Evolutionary conservation across 2,329 filamentous ascomycete genomes (phyloP).

Genomic region (Ceratocystis cubensis): DNA sequence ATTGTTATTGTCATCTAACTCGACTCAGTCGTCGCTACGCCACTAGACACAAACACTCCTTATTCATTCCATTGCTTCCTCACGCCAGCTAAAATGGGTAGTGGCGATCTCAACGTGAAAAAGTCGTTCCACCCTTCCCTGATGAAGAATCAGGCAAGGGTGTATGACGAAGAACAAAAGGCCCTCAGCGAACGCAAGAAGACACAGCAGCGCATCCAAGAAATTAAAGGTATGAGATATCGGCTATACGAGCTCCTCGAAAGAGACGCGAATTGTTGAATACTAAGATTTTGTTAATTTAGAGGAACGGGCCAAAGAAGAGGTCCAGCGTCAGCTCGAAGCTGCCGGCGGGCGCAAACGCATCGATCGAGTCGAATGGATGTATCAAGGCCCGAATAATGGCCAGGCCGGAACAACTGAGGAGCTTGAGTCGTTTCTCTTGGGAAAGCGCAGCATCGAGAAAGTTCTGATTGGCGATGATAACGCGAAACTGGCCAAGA

Average conservation of each 20-base stretch:
- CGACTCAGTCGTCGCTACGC: too few species aligned
- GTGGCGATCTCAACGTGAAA: slow-evolving; percentile 89
- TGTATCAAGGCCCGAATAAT: slow-evolving; percentile 80
- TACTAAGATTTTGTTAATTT: background rate
- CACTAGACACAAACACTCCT: background rate
- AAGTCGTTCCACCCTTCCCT: slow-evolving; percentile 89
- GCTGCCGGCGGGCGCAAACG: slow-evolving; percentile 71
- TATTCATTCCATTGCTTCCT: background rate
- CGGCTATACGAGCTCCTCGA: background rate
- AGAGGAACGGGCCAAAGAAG: slow-evolving; percentile 84
- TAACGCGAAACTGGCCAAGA: slow-evolving; percentile 67
- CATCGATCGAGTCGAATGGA: slow-evolving; percentile 85
- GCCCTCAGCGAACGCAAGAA: slow-evolving; percentile 90
- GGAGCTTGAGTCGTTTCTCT: slow-evolving; percentile 83
- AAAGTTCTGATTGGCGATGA: slow-evolving; percentile 66
- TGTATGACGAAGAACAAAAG: slow-evolving; percentile 84
- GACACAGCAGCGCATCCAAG: slow-evolving; percentile 80
- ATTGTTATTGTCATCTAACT: background rate
- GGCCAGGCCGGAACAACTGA: slow-evolving; percentile 67
- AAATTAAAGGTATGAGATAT: slow-evolving; percentile 47
- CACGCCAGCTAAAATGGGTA: slow-evolving; percentile 53
- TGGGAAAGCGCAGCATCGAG: slow-evolving; percentile 89
- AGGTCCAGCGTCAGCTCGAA: slow-evolving; percentile 81
- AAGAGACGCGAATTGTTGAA: background rate
- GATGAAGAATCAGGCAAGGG: slow-evolving; percentile 77